Evolutionary conservation across 2,329 filamentous ascomycete genomes (phyloP).

Genomic region (Zalaria obscura): DNA sequence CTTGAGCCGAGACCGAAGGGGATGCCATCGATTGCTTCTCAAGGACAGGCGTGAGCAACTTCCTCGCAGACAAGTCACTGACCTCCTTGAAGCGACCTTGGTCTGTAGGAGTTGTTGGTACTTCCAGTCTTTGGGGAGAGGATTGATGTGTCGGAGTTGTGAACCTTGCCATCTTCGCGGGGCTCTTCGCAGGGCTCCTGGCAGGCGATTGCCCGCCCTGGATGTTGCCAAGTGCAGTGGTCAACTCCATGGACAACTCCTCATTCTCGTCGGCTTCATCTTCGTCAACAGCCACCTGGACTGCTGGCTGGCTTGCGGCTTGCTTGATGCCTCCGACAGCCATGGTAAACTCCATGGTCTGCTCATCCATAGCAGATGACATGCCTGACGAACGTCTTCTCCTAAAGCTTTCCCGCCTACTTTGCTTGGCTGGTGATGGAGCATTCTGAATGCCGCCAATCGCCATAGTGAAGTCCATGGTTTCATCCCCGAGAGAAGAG

Average conservation of each 20-base stretch:
- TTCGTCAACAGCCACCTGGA: slow-evolving; percentile 8
- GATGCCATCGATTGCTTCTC: slow-evolving; percentile 12
- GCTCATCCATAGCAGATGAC: slow-evolving; percentile 26
- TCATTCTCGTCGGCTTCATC: slow-evolving; percentile 23
- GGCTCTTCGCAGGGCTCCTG: slow-evolving; percentile 9
- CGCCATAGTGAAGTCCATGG: slow-evolving; percentile 25
- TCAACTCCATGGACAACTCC: slow-evolving; percentile 40
- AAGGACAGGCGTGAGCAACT: slow-evolving; percentile 19
- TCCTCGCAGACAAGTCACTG: slow-evolving; percentile 23
- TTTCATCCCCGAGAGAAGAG: slow-evolving; percentile 24
- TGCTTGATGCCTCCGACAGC: slow-evolving; percentile 31
- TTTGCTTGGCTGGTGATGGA: slow-evolving; percentile 11
- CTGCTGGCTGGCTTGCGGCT: background rate
- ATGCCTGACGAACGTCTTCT: slow-evolving; percentile 20
- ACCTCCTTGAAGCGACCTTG: slow-evolving; percentile 43
- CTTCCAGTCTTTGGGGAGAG: slow-evolving; percentile 34
- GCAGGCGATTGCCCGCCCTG: slow-evolving; percentile 22
- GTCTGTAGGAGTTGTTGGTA: slow-evolving; percentile 41
- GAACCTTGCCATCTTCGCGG: slow-evolving; percentile 5
- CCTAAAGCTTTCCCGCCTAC: slow-evolving; percentile 17
- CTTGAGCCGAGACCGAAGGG: background rate
- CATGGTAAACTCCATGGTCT: slow-evolving; percentile 43
- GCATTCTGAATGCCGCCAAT: slow-evolving; percentile 17
- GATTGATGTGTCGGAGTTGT: slow-evolving; percentile 19
- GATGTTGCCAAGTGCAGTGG: slow-evolving; percentile 33